phyloP scores from a whole-genome alignment of 768 basidiomycete genomes.

The Lyophyllum atratum region DNA sequence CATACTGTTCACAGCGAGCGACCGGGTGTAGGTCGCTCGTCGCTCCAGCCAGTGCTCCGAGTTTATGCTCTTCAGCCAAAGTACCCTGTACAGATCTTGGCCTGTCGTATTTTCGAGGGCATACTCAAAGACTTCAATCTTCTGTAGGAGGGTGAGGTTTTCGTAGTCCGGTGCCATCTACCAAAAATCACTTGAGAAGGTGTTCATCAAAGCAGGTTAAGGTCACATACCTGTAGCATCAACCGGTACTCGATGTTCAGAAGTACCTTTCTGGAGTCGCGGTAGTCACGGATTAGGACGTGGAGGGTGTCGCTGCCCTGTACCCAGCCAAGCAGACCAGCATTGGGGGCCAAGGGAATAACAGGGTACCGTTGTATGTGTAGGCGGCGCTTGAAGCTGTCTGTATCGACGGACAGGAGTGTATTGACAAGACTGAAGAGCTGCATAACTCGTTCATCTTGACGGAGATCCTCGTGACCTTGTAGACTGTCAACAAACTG shows the following conservation, averaged over 20 bases:
- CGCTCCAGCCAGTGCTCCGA: slow-evolving; percentile 99
- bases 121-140: slow-evolving; percentile 99
- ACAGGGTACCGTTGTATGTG: slow-evolving; percentile 93
- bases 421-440: slow-evolving; percentile 97
- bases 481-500: background rate
- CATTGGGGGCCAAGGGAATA: slow-evolving; percentile 94
- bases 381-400: slow-evolving; percentile 93
- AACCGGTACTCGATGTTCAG: slow-evolving; percentile 98
- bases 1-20: slow-evolving; percentile 97
- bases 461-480: slow-evolving; percentile 98
- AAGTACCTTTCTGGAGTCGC: slow-evolving; percentile 94
- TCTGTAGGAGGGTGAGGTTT: slow-evolving; percentile 89
- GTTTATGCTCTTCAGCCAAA: slow-evolving; percentile 94
- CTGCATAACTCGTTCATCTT: slow-evolving; percentile 99
- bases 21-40: slow-evolving; percentile 93
- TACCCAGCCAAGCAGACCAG: slow-evolving; percentile 94
- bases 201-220: background rate
- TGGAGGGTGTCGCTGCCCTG: slow-evolving; percentile 95
- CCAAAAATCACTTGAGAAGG: slow-evolving; percentile 1
- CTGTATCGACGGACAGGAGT: slow-evolving; percentile 86
- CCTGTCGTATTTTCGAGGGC: slow-evolving; percentile 98
- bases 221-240: slow-evolving; percentile 84
- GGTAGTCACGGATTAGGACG: slow-evolving; percentile 93
- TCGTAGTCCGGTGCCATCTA: slow-evolving; percentile 99
- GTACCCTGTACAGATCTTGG: slow-evolving; percentile 93